Evolutionary conservation across 331 rosid genomes (phyloP), one percentile per base, ranked within the genome.

Genomic region (Acacia concinna): DNA sequence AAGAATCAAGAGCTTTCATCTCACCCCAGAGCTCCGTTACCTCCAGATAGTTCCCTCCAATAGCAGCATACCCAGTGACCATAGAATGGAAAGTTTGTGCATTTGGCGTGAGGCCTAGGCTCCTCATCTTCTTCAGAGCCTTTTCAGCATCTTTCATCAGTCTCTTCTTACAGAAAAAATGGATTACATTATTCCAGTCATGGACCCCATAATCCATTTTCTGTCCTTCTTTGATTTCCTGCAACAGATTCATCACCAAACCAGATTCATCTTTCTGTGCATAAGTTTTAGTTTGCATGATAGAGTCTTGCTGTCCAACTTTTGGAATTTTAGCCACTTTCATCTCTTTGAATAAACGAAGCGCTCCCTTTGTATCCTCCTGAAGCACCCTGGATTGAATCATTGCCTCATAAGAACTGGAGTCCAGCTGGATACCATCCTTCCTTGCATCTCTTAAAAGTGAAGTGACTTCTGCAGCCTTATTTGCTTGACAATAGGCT

Each of bases 141-240:
- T 92, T 92, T 74, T 88, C 97, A 34, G 97, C 97, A 82, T 92
- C 95, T 78, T 90, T 93, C 97, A 94, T 94, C 71, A 94, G 79
- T 79, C 88, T 88, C 88, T 92, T 94, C 86, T 78, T 90, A 75
- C 91, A 83, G 77, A 92, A 94, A 51, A 92, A 92, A 77, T 92
- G 94, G 84, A 94, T 89, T 54, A 94, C 89, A 32, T 90, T 94
- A 76, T 94, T 92, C 97, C 98, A 94, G 69, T 94, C 98, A 82
- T 94, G 94, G 71, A 90, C 93, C 77, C 91, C 97, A 21, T 79
- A 79, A 75, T 89, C 91, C 72, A 82, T 83, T 43, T 68, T 86
- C 81, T 89, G 94, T 78, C 97, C 98, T 71, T 87, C 97, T 87
- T 85, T 86, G 79, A 92, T 92, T 91, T 94, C 97, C 84, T 79